phyloP scores from a whole-genome alignment of 306 rosid genomes.

The Fragaria ananassa region DNA sequence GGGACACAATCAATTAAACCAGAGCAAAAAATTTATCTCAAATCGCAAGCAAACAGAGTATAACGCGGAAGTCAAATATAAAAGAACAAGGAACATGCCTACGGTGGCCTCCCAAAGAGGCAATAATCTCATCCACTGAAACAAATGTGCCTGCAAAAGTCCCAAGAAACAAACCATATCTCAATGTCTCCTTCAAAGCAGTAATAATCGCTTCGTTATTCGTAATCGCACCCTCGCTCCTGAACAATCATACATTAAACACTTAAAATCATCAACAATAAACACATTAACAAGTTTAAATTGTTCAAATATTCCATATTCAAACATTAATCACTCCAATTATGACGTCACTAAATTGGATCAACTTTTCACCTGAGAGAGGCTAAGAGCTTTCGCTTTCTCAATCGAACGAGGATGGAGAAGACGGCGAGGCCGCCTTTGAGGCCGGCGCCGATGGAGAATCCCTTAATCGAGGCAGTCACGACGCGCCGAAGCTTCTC shows the following conservation, averaged over 20 bases:
- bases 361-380: conserved; percentile 39
- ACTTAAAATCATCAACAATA: background rate
- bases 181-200: conserved; percentile 81
- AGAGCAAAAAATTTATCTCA: background rate
- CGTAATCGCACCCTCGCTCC: conserved; percentile 58
- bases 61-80: background rate
- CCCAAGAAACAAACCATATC: conserved; percentile 89
- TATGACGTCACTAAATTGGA: background rate
- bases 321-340: background rate
- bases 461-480: conserved; percentile 77
- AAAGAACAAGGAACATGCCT: conserved; percentile 64
- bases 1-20: conserved; percentile 24
- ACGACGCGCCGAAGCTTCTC: conserved; percentile 63
- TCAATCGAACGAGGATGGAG: conserved; percentile 70
- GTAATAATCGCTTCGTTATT: conserved; percentile 60
- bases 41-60: background rate
- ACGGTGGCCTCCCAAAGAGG: conserved; percentile 69
- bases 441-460: conserved; percentile 89
- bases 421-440: conserved; percentile 94
- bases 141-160: conserved; percentile 90
- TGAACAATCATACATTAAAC: conserved; percentile 9
- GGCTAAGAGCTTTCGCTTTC: conserved; percentile 55
- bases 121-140: conserved; percentile 76
- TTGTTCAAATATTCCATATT: background rate
- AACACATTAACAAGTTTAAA: background rate